Evolutionary conservation across 176 grass and related monocot genomes (phyloP).

Genomic region (Elaeis guineensis): DNA sequence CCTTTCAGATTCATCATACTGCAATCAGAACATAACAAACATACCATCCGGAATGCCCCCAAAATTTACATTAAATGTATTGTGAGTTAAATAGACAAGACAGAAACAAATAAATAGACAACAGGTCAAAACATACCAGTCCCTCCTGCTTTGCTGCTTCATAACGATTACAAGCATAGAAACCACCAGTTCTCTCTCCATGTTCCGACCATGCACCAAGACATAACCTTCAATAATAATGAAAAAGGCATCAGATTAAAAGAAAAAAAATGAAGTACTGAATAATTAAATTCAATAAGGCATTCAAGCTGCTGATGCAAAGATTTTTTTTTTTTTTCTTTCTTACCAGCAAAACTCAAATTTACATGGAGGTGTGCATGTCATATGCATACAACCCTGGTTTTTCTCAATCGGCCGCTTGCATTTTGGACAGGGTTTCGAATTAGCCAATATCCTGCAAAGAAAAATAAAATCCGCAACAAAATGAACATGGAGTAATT

Average conservation of each 20-base stretch:
- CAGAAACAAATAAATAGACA: too few relatives aligned
- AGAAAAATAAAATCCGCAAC: not conserved
- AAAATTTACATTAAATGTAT: too few relatives aligned
- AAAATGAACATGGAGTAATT: too few relatives aligned
- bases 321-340: not conserved
- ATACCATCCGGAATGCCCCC: too few relatives aligned
- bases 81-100: too few relatives aligned
- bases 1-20: slow-evolving; percentile 86
- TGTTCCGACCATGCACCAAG: slow-evolving; percentile 67
- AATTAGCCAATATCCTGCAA: slow-evolving; percentile 94
- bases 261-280: not conserved
- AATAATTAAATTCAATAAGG: too few relatives aligned
- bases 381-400: slow-evolving; percentile 98
- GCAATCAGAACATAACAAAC: slow-evolving; percentile 7
- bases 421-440: slow-evolving; percentile 96
- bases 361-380: slow-evolving; percentile 89
- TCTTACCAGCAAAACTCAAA: slow-evolving; percentile 95
- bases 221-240: slow-evolving; percentile 58
- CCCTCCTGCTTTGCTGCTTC: slow-evolving; percentile 80
- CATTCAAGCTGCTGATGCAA: too few relatives aligned
- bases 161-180: slow-evolving; percentile 98
- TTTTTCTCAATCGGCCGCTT: slow-evolving; percentile 97
- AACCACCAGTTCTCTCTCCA: slow-evolving; percentile 89
- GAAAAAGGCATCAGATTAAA: slow-evolving; percentile 20
- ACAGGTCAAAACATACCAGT: slow-evolving; percentile 35